A percentile compares a stretch with the other conserved stretches of the same genome.
Conservation (phyloP, 2,329 filamentous ascomycete genomes). For the Fusarium pilosicola region DNA sequence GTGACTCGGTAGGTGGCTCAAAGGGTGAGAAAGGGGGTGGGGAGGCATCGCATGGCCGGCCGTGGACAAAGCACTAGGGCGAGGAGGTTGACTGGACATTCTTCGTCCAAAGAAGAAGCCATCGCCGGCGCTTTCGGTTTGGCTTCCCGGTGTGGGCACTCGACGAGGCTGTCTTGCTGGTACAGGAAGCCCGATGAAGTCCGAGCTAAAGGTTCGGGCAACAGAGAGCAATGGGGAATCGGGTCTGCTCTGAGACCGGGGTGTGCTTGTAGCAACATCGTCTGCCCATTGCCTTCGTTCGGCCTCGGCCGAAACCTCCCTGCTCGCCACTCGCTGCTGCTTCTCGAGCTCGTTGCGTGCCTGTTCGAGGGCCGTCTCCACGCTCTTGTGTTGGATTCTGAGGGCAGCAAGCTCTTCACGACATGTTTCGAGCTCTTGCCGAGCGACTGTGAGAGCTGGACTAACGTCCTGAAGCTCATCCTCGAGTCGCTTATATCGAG, state of each 20-base stretch:
- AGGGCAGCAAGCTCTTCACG: constrained; percentile 70
- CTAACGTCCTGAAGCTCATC: constrained; percentile 82
- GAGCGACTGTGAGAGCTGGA: constrained; percentile 70
- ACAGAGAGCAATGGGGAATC: constrained; percentile 64
- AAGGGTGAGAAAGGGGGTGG: constrained; percentile 59
- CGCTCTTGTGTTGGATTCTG: constrained; percentile 71
- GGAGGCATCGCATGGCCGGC: constrained; percentile 49
- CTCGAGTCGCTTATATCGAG: constrained; percentile 73
- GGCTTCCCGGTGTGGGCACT: constrained; percentile 59
- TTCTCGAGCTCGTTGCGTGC: constrained; percentile 61
- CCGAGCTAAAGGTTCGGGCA: constrained; percentile 64
- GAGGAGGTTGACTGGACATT: constrained; percentile 61
- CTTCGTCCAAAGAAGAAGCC: constrained; percentile 56
- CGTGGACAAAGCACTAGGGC: constrained; percentile 54
- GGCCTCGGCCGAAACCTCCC: constrained; percentile 50
- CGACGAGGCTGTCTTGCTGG: constrained; percentile 48
- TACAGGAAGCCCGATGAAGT: constrained; percentile 60
- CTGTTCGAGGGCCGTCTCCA: constrained; percentile 72
- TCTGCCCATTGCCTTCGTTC: constrained; percentile 64
- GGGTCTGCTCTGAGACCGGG: constrained; percentile 61
- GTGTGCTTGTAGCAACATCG: constrained; percentile 55
- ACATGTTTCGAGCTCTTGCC: constrained; percentile 70
- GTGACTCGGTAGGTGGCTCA: constrained; percentile 52
- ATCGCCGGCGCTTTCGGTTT: constrained; percentile 54
- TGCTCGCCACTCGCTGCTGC: constrained; percentile 50